Conservation (phyloP, 768 basidiomycete genomes). For the Pleurotus cornucopiae region DNA sequence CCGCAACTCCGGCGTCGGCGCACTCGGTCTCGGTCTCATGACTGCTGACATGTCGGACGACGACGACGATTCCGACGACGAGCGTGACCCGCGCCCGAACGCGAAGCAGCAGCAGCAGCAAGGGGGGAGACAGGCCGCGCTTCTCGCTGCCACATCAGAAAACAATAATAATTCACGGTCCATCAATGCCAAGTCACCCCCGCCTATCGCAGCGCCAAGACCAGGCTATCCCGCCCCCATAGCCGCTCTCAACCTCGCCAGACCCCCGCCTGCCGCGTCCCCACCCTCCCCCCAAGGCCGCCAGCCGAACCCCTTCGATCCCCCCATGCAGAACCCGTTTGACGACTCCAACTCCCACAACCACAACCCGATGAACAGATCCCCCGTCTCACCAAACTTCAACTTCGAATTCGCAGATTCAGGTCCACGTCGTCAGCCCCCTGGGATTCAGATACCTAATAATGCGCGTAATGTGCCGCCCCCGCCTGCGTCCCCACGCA, state of each 20-base stretch:
- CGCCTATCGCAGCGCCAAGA: constrained; percentile 58
- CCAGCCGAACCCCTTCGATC: constrained; percentile 15
- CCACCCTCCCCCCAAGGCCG: constrained; percentile 34
- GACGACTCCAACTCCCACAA: constrained; percentile 3
- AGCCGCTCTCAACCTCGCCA: constrained; percentile 56
- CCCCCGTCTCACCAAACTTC: constrained; percentile 9
- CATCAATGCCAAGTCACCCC: constrained; percentile 14
- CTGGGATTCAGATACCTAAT: constrained; percentile 12
- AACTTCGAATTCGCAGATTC: constrained; percentile 1
- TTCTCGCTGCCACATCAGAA: constrained; percentile 15
- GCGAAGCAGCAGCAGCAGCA: too few relatives aligned
- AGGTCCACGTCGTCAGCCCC: constrained; percentile 2
- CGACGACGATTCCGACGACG: constrained; percentile 34
- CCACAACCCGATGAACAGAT: constrained; percentile 9
- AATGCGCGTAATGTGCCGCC: constrained; percentile 8
- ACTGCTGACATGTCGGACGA: constrained; percentile 39
- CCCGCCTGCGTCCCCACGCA: constrained; percentile 16
- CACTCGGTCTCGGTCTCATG: constrained; percentile 46
- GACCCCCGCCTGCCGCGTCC: constrained; percentile 37
- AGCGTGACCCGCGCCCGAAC: constrained; percentile 10
- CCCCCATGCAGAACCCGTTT: constrained; percentile 23
- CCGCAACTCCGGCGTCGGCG: constrained; percentile 51
- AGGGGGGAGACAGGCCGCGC: constrained; percentile 32
- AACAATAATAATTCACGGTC: constrained; percentile 6
- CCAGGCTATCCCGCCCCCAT: constrained; percentile 75